These are phyloP conservation scores for Phytophthora tentaculata DNA, from an alignment of 352 stramenopile species.

Conservation along the genomic window DNA sequence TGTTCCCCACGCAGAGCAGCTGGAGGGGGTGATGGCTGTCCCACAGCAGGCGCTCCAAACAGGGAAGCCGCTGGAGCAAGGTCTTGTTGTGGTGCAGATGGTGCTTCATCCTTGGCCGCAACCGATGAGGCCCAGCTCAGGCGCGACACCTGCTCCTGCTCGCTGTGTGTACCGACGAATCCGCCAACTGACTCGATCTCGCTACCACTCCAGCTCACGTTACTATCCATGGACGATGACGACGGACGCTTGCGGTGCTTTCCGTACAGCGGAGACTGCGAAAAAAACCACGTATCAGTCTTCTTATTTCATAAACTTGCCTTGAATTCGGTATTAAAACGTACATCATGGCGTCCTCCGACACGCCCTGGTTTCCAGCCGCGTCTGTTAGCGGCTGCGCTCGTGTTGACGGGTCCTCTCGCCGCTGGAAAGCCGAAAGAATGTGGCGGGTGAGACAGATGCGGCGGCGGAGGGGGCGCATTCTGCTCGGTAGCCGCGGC, in stretches of 20 bases:
- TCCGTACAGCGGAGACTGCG: constrained; percentile 46
- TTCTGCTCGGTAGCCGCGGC: constrained; percentile 10
- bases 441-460: constrained; percentile 18
- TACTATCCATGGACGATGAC: constrained; percentile 46
- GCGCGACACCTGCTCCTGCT: constrained; percentile 22
- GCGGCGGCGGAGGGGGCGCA: constrained; percentile 19
- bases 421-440: constrained; percentile 23
- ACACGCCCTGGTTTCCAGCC: constrained; percentile 38
- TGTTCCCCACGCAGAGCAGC: constrained; percentile 3
- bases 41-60: constrained; percentile 6
- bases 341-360: constrained; percentile 42
- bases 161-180: constrained; percentile 6
- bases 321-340: constrained; percentile 1
- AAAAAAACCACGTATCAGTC: constrained; percentile 12
- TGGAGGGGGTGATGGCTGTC: not conserved
- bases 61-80: constrained; percentile 13
- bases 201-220: constrained; percentile 47
- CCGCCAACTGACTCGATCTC: constrained; percentile 37
- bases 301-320: not conserved
- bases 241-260: constrained; percentile 47
- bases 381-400: constrained; percentile 12
- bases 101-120: constrained; percentile 19
- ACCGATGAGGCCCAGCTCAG: constrained; percentile 33
- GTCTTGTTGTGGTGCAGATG: constrained; percentile 16
- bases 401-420: constrained; percentile 25